Evolutionary conservation across 2,329 filamentous ascomycete genomes (phyloP).

Genomic region (Sarocladium brachiariae): DNA sequence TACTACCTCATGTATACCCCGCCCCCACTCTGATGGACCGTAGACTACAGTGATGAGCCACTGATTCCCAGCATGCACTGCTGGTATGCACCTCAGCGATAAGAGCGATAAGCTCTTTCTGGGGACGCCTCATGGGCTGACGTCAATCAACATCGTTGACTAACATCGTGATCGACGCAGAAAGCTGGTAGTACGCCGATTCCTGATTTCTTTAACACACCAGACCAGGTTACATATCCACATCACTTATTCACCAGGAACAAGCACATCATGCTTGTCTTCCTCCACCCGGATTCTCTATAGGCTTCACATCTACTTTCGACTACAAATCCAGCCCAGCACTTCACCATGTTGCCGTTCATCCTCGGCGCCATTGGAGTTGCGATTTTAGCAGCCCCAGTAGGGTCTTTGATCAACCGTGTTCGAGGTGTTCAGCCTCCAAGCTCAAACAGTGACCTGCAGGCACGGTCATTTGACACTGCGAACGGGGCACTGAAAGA

Average conservation of each 20-base stretch:
- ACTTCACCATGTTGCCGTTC: background rate
- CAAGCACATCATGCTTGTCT: no score
- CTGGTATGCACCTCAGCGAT: no score
- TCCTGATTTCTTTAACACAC: background rate
- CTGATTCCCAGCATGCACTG: no score
- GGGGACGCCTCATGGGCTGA: background rate
- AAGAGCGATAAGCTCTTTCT: conserved; percentile 1
- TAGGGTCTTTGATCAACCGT: background rate
- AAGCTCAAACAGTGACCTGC: background rate
- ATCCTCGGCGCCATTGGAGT: background rate
- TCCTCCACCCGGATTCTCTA: background rate
- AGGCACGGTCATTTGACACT: background rate
- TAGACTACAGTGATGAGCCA: no score
- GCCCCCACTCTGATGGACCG: no score
- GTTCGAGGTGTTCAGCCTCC: background rate
- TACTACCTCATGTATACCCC: no score
- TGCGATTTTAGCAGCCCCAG: background rate
- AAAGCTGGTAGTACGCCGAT: background rate
- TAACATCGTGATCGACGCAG: no score
- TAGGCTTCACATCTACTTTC: background rate
- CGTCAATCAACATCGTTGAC: background rate
- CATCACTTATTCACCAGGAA: no score
- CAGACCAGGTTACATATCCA: no score
- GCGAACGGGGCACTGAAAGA: background rate
- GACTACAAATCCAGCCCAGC: background rate